Evolutionary conservation across 208 protist species (phyloP), one percentile per base, ranked within the genome.

Genomic region (Trypanosoma boissoni): DNA sequence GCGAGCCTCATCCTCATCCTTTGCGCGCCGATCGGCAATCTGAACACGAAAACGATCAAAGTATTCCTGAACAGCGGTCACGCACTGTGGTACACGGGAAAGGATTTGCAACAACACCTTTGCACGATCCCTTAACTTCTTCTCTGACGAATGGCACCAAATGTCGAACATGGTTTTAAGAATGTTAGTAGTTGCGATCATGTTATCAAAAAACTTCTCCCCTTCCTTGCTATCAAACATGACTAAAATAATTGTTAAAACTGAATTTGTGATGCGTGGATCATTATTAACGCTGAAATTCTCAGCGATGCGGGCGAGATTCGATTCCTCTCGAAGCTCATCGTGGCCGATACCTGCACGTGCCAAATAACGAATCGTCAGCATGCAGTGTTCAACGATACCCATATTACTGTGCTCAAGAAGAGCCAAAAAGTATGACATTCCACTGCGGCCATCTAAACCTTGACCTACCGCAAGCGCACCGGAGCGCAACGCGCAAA

Each of bases 1-100:
- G 62, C 82, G 80, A 32, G 78, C 63, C 68, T 94, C 88, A 63
- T 84, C 64, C 62, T 94, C 80, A 49, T 94, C 88, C 66, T 87
- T 87, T 41, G 65, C 45, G 28, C 69, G 72, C 53, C 88, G 88
- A 52, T 94, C 84, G 64, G 76, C 63, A 36, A 94, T 86, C 57
- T 82, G 75, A 2, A 60, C 23, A 37, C 82, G 81, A 72, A 83
- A 87, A 42, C 76, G 80, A 53, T 90, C 69, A 36, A 91, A 65
- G 16, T 85, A 72, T 9, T 58, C 39, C 39, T 60, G 66, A 12
- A 78, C 67, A 23, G 60, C 57, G 23, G 55, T 45, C 2, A 64
- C 56, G 14, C 73, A 85, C 51, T 63, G 59, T 34, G 56, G 62
- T 26, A 88, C 71, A 48, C 79, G 84, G 27, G 66, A 48, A 14